Evolutionary conservation across 805 yeast species (phyloP), one percentile per base, ranked within the genome.

Genomic region (Myxozyma udenii): DNA sequence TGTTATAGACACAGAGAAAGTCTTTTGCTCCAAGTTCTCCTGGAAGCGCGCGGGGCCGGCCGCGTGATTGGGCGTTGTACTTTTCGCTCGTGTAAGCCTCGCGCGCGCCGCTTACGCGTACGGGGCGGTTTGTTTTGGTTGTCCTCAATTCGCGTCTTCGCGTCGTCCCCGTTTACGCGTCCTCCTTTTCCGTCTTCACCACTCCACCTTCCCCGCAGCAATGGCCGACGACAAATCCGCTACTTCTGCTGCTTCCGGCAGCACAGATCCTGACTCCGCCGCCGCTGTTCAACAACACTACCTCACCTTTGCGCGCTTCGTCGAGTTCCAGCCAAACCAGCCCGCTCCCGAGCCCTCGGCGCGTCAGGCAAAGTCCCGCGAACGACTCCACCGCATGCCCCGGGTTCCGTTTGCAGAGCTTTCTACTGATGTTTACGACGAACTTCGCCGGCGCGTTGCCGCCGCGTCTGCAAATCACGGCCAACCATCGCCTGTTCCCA

Each of bases 361-460:
- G 32, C 56, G 57, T 3, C 61, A 57, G 44, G 51, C 48, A 12
- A 82, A 87, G 65, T 96, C 96, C 2, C 76, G 96, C 60, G 88
- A 85, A 58, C 89, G 91, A 68, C 76, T 91, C 44, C 75, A 85
- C 56, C 88, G 87, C 64, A 76, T 95, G 48, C 84, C 95, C 1
- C 60, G 63, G 24, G 73, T 77, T 26, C 98, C 95, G 69, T 89
- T 93, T 65, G 76, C 78, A 55, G 99, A 93, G 67, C 78, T 93
- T 52, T 81, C 95, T 60, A 89, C 96, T 2, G 99, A 93, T 67
- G 97, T 93, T 11, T 85, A 82, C 66, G 98, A 93, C 69, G 98
- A 93, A 68, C 73, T 93, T 54, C 80, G 81, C 62, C 79, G 99
- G 64, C 77, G 99, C 57, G 77, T 78, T 38, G 79, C 74, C 58